These are phyloP conservation scores for Chlorophyllum brunneum DNA, from an alignment of 768 basidiomycete genomes.

Conservation along the genomic window DNA sequence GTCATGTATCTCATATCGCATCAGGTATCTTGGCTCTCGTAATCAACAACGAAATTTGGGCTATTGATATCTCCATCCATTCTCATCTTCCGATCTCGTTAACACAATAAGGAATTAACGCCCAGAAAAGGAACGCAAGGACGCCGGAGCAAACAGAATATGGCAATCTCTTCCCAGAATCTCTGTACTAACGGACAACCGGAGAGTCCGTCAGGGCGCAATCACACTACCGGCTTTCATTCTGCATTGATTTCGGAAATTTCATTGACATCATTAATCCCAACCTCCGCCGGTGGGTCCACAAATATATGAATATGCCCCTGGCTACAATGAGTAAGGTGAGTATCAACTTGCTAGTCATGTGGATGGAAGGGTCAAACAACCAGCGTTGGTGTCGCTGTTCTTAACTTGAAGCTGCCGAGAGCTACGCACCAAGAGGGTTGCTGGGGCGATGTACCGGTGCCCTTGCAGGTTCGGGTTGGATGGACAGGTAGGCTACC, in stretches of 20 bases:
- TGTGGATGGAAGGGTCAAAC: too few species aligned
- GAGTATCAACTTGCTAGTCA: background rate
- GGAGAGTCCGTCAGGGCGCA: background rate
- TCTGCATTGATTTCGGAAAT: background rate
- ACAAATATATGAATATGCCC: background rate
- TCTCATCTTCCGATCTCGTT: too few species aligned
- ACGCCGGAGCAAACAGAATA: background rate
- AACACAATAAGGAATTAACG: too few species aligned
- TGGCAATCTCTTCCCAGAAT: background rate
- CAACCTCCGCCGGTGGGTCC: slow-evolving; percentile 7
- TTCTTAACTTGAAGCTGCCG: background rate
- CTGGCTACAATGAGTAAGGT: background rate
- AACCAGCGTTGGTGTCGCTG: background rate
- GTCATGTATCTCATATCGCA: background rate
- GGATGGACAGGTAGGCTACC: too few species aligned
- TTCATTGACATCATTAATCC: background rate
- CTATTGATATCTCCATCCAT: background rate
- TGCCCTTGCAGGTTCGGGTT: too few species aligned
- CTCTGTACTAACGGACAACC: background rate
- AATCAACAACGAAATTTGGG: too few species aligned
- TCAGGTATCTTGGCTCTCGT: background rate
- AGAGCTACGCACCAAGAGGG: too few species aligned
- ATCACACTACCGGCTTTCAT: background rate
- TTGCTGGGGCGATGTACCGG: too few species aligned
- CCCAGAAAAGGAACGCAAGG: background rate